These are phyloP conservation scores for Pelargonium myrrhifolium DNA, from an alignment of 441 rosid genomes.

Conservation along the genomic window DNA sequence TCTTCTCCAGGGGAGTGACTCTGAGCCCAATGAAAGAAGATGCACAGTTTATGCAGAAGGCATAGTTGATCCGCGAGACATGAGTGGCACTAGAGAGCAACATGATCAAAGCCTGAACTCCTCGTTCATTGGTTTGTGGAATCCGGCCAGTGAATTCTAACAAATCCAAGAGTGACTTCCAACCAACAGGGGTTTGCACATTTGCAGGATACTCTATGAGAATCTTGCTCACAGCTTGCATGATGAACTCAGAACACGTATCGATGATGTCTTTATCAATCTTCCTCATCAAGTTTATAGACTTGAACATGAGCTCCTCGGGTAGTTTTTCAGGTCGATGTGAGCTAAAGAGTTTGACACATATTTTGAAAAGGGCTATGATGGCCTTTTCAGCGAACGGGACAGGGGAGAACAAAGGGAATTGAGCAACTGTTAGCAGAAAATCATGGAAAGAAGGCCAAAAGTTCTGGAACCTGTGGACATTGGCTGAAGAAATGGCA, in stretches of 20 bases:
- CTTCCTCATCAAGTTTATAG: slow-evolving; percentile 80
- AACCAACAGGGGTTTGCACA: slow-evolving; percentile 61
- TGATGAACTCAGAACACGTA: slow-evolving; percentile 48
- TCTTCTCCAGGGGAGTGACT: slow-evolving; percentile 71
- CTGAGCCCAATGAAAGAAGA: slow-evolving; percentile 66
- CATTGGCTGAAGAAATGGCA: slow-evolving; percentile 40
- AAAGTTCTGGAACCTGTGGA: slow-evolving; percentile 43
- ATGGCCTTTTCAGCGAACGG: slow-evolving; percentile 79
- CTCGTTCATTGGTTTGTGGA: slow-evolving; percentile 61
- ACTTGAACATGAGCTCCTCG: slow-evolving; percentile 67
- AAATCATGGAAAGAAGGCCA: slow-evolving; percentile 71
- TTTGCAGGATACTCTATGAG: slow-evolving; percentile 46
- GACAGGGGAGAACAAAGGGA: slow-evolving; percentile 66
- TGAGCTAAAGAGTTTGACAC: slow-evolving; percentile 48
- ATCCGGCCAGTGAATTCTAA: slow-evolving; percentile 62
- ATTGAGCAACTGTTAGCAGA: slow-evolving; percentile 52
- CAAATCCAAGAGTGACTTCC: slow-evolving; percentile 72
- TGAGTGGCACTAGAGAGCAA: slow-evolving; percentile 46
- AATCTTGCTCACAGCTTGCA: slow-evolving; percentile 50
- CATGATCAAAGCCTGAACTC: slow-evolving; percentile 56
- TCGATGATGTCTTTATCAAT: slow-evolving; percentile 80
- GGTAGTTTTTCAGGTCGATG: slow-evolving; percentile 34
- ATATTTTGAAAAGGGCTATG: slow-evolving; percentile 56
- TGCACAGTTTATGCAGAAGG: slow-evolving; percentile 67
- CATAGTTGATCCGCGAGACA: slow-evolving; percentile 47